Base-by-base conservation (phyloP, 1,139 yeast species). In the Kluyveromyces sp. region DNA sequence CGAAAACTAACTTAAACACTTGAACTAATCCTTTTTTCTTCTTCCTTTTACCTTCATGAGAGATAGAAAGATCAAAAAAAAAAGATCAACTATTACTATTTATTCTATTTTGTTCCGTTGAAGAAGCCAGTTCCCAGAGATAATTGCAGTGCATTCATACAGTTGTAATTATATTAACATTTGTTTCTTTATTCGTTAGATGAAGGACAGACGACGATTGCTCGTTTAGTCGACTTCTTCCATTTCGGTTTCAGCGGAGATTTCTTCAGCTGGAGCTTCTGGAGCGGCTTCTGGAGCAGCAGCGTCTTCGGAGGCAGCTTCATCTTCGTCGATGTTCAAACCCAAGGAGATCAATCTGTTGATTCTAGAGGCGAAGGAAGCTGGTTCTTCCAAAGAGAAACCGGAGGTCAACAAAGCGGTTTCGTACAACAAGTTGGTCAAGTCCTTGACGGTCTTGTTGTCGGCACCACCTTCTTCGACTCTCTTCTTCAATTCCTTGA, bases 381-480 rank as follows among this genome's bases (percentile, higher is more conserved):
- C 82, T 76, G 99, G 98, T 75, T 92, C 99, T 64, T 92, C 98
- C 68, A 92, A 81, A 57, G 97, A 75, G 92, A 92, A 92, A 74
- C 99, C 99, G 59, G 98, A 94, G 50, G 98, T 92, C 71, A 92
- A 81, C 71, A 92, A 78, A 52, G 99, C 98, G 63, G 99, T 92
- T 75, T 92, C 99, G 74, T 81, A 92, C 71, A 94, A 78, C 71
- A 92, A 80, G 61, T 95, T 87, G 59, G 98, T 92, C 74, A 92
- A 81, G 73, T 94, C 97, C 81, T 88, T 89, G 65, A 94, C 97
- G 56, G 97, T 90, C 78, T 95, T 86, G 78, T 94, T 97, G 74
- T 88, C 95, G 57, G 94, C 89, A 73, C 97, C 97, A 63, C 88
- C 95, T 58, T 87, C 83, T 63, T 89, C 97, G 67, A 92, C 97